These are phyloP conservation scores for Lolium multiflorum DNA, from an alignment of 176 grass and related monocot genomes.

Conservation along the genomic window DNA sequence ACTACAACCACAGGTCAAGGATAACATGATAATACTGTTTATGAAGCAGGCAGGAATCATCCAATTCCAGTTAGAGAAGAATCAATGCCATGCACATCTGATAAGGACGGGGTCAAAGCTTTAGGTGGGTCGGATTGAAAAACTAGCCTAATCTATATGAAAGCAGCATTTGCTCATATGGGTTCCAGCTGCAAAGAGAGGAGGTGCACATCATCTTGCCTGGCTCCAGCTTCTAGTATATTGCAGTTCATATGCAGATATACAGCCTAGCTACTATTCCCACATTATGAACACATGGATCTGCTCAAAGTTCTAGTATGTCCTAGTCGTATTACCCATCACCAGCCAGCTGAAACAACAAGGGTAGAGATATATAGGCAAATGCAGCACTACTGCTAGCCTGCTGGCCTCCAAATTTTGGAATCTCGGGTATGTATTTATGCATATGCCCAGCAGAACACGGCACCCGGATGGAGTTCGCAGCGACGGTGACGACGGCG, in stretches of 20 bases:
- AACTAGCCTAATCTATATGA: conserved; percentile 6
- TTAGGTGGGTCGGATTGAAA: conserved; percentile 20
- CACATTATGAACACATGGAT: neutral
- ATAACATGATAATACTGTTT: neutral
- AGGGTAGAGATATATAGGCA: too few species aligned
- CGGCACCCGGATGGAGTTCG: conserved; percentile 19
- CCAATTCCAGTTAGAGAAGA: conserved; percentile 49
- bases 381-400: neutral
- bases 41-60: conserved; percentile 18
- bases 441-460: neutral
- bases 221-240: conserved; percentile 51
- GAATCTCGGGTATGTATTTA: neutral
- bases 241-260: conserved; percentile 16
- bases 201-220: conserved; percentile 39
- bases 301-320: neutral
- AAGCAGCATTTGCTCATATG: conserved; percentile 46
- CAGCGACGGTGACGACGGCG: conserved; percentile 25
- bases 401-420: neutral
- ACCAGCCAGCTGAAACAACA: conserved; percentile 19
- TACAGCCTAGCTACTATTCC: neutral
- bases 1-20: conserved; percentile 8
- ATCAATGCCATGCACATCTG: conserved; percentile 46
- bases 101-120: conserved; percentile 54
- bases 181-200: conserved; percentile 55
- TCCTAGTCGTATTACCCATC: conserved; percentile 19